These are phyloP conservation scores for Aspergillus ellipticus DNA, from an alignment of 495 filamentous ascomycete genomes.

Conservation along the genomic window DNA sequence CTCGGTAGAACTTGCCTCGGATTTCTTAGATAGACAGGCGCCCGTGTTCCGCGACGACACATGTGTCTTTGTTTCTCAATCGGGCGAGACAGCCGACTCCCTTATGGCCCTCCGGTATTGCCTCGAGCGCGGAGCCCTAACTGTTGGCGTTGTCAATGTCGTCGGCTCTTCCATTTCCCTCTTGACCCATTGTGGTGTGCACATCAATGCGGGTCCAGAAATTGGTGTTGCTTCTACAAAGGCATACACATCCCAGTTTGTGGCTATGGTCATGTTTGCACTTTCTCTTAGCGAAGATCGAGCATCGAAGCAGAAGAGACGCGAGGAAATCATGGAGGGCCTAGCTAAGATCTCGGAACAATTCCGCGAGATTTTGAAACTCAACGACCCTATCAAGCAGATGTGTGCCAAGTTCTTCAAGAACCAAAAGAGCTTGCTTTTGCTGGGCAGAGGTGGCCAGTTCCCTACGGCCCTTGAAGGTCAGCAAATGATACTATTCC, in stretches of 20 bases:
- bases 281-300: conserved; percentile 93
- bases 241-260: conserved; percentile 97
- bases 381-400: conserved; percentile 90
- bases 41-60: conserved; percentile 99
- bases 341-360: conserved; percentile 81
- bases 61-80: conserved; percentile 98
- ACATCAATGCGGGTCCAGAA: conserved; percentile 98
- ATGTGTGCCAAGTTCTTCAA: conserved; percentile 88
- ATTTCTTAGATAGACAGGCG: conserved; percentile 95
- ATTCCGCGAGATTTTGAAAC: conserved; percentile 83
- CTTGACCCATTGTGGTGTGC: conserved; percentile 97
- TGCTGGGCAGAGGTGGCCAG: conserved; percentile 91
- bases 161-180: conserved; percentile 98
- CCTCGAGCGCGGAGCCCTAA: conserved; percentile 92
- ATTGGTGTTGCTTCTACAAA: conserved; percentile 99
- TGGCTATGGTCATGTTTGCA: conserved; percentile 99
- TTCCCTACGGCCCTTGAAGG: conserved; percentile 97
- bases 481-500: conserved; percentile 21
- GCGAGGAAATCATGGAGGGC: conserved; percentile 96
- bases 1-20: conserved; percentile 91
- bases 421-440: conserved; percentile 91
- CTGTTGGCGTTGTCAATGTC: conserved; percentile 96
- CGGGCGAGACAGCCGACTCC: conserved; percentile 98
- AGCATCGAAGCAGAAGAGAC: conserved; percentile 85
- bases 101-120: conserved; percentile 96